phyloP scores from a whole-genome alignment of 2,329 filamentous ascomycete species.

The Stemphylium vesicarium region DNA sequence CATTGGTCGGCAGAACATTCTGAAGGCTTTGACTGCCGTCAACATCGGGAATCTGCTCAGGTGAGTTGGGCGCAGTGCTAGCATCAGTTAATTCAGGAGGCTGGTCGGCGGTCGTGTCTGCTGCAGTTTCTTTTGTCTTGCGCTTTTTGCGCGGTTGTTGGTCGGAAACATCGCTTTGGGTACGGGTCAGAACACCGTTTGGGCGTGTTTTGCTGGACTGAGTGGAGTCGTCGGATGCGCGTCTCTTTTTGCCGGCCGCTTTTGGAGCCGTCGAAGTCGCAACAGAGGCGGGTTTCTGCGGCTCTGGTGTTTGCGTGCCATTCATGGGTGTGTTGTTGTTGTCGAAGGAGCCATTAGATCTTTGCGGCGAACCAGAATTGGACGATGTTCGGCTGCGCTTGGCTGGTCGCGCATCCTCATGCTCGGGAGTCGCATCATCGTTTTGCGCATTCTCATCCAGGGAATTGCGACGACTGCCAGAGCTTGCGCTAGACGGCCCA shows the following conservation, averaged over 20 bases:
- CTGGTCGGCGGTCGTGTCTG: constrained; percentile 37
- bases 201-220: constrained; percentile 41
- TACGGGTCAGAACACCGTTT: constrained; percentile 45
- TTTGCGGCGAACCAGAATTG: constrained; percentile 46
- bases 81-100: constrained; percentile 47
- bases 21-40: constrained; percentile 41
- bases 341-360: constrained; percentile 37
- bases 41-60: constrained; percentile 45
- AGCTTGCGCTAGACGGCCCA: constrained; percentile 43
- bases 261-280: constrained; percentile 28
- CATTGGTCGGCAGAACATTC: constrained; percentile 44
- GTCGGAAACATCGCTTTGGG: constrained; percentile 45
- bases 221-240: constrained; percentile 42
- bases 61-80: constrained; percentile 44
- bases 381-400: constrained; percentile 48
- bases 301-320: constrained; percentile 35
- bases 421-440: constrained; percentile 36
- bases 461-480: constrained; percentile 50
- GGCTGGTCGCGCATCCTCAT: constrained; percentile 46
- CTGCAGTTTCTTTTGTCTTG: constrained; percentile 37
- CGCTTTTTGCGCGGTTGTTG: constrained; percentile 46
- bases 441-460: constrained; percentile 42
- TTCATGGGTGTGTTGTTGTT: constrained; percentile 40
- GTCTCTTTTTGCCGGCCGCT: constrained; percentile 39
- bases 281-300: constrained; percentile 25